A percentile compares a stretch with the other conserved stretches of the same genome.
These are phyloP conservation scores for Exophiala mesophila DNA, from an alignment of 2,329 filamentous ascomycete species.

Conservation along the genomic window DNA sequence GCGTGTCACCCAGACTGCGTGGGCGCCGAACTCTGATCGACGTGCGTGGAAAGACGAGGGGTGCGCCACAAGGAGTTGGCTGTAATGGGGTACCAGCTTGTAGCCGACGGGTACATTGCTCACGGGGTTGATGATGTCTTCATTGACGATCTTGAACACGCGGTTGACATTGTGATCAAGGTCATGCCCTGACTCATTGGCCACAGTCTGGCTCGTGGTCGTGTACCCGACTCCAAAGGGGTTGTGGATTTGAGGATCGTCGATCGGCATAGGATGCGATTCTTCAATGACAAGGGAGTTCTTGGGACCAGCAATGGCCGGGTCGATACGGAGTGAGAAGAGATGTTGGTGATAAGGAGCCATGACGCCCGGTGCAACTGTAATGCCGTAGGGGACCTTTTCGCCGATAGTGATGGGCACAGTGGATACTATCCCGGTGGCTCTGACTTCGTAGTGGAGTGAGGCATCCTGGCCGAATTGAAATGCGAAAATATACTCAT, in stretches of 20 bases:
- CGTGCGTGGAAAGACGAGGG: conserved; percentile 47
- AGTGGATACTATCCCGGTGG: conserved; percentile 44
- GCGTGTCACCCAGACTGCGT: conserved; percentile 52
- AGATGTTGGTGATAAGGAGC: conserved; percentile 44
- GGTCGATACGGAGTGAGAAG: conserved; percentile 43
- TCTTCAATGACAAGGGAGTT: conserved; percentile 49
- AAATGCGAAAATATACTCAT: conserved; percentile 43
- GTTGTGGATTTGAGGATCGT: conserved; percentile 41
- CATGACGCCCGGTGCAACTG: conserved; percentile 39
- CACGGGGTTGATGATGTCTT: conserved; percentile 47
- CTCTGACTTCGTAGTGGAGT: conserved; percentile 40
- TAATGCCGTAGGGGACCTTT: conserved; percentile 35
- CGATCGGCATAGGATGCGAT: conserved; percentile 56
- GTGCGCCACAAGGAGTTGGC: conserved; percentile 54
- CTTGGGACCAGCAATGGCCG: conserved; percentile 36
- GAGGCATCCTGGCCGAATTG: conserved; percentile 39
- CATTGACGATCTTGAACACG: conserved; percentile 56
- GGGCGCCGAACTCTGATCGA: conserved; percentile 52
- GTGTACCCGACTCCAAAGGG: conserved; percentile 51
- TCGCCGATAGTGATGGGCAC: conserved; percentile 34
- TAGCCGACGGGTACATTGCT: conserved; percentile 52
- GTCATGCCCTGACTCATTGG: conserved; percentile 44
- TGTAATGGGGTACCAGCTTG: conserved; percentile 52
- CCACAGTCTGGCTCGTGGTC: conserved; percentile 43
- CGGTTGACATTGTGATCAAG: conserved; percentile 46